phyloP scores from a whole-genome alignment of 83 land plant species.

The Larix sibirica region DNA sequence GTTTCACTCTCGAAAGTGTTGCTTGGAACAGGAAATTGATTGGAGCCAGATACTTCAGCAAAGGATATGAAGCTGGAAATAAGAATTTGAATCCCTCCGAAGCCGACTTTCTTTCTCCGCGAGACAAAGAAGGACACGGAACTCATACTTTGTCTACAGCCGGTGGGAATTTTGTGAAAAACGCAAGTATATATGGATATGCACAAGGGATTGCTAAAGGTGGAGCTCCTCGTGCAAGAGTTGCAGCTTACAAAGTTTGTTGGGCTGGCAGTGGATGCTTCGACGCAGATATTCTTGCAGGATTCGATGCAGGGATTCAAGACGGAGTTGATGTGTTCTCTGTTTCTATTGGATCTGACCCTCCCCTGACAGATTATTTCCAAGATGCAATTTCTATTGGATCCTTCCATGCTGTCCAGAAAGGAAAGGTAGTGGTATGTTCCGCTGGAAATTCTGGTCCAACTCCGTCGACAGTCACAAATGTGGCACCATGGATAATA shows the following conservation, averaged over 20 bases:
- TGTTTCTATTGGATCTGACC: conserved; percentile 10
- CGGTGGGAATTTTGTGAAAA: conserved; percentile 17
- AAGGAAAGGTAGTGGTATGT: conserved; percentile 24
- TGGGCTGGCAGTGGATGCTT: conserved; percentile 11
- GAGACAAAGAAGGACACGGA: conserved; percentile 27
- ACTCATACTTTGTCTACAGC: conserved; percentile 34
- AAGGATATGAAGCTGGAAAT: conserved; percentile 17
- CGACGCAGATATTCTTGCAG: conserved; percentile 27
- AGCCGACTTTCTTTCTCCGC: not conserved
- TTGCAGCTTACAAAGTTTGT: conserved; percentile 32
- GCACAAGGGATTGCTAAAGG: conserved; percentile 27
- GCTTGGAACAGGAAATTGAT: conserved; percentile 39
- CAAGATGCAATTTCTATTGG: conserved; percentile 33
- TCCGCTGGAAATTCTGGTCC: conserved; percentile 41
- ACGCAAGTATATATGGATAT: conserved; percentile 19
- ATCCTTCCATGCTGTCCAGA: conserved; percentile 26
- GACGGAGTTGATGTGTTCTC: conserved; percentile 34
- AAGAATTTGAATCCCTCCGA: not conserved
- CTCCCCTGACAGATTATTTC: conserved; percentile 11
- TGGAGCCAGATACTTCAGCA: conserved; percentile 48
- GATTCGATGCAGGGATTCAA: conserved; percentile 21
- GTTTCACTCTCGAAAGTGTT: not conserved
- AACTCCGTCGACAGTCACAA: conserved; percentile 18
- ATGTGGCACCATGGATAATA: conserved; percentile 33
- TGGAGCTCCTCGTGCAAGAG: conserved; percentile 26